Evolutionary conservation across 768 basidiomycete species (phyloP), one percentile per base, ranked within the genome.

Genomic region (Trametes cubensis): DNA sequence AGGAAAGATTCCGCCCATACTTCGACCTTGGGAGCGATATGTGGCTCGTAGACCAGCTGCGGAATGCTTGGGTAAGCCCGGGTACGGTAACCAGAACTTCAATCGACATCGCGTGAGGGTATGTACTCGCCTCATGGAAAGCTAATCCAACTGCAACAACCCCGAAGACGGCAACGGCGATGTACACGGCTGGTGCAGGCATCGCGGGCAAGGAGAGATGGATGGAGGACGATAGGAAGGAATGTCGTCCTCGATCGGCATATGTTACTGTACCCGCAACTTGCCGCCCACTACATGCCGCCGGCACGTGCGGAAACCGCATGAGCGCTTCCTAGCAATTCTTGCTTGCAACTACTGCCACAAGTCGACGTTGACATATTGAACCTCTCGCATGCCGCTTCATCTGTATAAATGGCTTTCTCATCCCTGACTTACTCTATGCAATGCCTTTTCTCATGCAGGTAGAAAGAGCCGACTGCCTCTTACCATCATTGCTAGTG

Each of bases 41-140:
- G 86, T 11, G 87, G 87, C 63, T 87, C 86, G 60, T 87, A 89
- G 28, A 90, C 81, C 58, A 85, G 84, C 88, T 90, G 60, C 18
- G 14, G 52, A 18, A 40, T 23, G 28, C 20, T 6, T 51, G 18
- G 18, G 46, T 56, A 39, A 60, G 54, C 46, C 52, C 20, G 40
- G 40, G 14, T 15, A 23, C 41, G 13, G 17, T 45, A 52, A 7
- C 38, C 47, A 42, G n/a, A 59, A n/a, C 39, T n/a, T 5, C 46
- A 23, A 8, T 7, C 14, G 14, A 42, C 47, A 30, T 21, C 15
- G 53, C 47, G 25, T 18, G 45, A 40, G 39, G 40, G 21, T 21
- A 46, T 28, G 17, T 7, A 71, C 78, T 44, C 56, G 86, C 86
- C 79, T 87, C 81, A 66, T 85, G 83, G 74, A 88, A 85, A 0